Evolutionary conservation across 164 flowering plant genomes (phyloP).

Genomic region (Buxus sempervirens): DNA sequence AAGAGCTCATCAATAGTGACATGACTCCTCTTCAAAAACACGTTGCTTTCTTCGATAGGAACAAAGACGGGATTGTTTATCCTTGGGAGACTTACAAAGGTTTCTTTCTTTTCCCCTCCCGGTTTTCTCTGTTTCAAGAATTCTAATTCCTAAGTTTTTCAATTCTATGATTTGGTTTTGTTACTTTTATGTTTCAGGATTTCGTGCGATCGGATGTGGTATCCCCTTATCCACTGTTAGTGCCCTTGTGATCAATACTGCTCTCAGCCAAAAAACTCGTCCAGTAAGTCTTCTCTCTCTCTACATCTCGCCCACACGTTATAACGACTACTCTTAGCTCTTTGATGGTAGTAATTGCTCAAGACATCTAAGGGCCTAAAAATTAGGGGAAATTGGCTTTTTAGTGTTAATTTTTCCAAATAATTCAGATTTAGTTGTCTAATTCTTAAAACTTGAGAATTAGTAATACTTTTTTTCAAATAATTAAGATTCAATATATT

Average conservation of each 20-base stretch:
- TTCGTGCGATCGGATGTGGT: slow-evolving; percentile 59
- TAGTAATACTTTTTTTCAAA: too few relatives aligned
- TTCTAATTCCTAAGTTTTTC: not conserved
- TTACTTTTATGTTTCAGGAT: slow-evolving; percentile 32
- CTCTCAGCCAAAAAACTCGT: slow-evolving; percentile 54
- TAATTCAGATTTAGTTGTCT: too few relatives aligned
- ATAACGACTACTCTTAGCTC: too few relatives aligned
- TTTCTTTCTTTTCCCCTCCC: not conserved
- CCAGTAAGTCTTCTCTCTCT: slow-evolving; percentile 31
- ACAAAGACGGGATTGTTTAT: slow-evolving; percentile 23
- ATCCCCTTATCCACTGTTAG: slow-evolving; percentile 31
- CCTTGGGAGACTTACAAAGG: slow-evolving; percentile 25
- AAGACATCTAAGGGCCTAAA: too few relatives aligned
- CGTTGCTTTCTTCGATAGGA: slow-evolving; percentile 19
- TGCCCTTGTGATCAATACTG: slow-evolving; percentile 44
- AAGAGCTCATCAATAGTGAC: not conserved
- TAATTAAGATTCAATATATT: too few relatives aligned
- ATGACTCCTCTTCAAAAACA: slow-evolving; percentile 15
- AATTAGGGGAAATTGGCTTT: too few relatives aligned
- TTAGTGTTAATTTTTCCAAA: too few relatives aligned
- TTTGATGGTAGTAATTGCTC: too few relatives aligned
- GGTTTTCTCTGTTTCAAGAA: not conserved
- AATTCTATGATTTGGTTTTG: not conserved
- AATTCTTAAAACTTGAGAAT: too few relatives aligned
- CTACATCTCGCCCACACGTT: not conserved